Evolutionary conservation across 495 filamentous ascomycete species (phyloP).

Genomic region (Xylaria sp.): DNA sequence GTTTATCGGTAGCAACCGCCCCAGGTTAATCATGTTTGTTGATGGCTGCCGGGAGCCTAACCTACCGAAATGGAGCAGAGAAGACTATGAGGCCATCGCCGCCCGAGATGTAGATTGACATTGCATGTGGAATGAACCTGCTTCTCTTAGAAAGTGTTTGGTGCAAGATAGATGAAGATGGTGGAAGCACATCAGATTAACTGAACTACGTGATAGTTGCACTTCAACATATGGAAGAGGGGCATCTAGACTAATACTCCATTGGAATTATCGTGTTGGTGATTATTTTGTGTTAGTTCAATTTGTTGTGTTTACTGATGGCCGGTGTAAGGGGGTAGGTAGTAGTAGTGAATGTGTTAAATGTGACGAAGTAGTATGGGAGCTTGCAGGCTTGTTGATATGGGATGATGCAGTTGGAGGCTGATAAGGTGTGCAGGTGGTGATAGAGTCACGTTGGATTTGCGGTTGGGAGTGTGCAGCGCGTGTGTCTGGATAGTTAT

Average conservation of each 20-base stretch:
- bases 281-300: not conserved
- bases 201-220: not conserved
- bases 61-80: not conserved
- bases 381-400: not conserved
- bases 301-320: not conserved
- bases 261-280: not conserved
- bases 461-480: conserved; percentile 1
- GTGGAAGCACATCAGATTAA: not conserved
- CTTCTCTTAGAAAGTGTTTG: not conserved
- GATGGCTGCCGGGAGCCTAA: not conserved
- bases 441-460: not conserved
- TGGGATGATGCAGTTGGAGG: not conserved
- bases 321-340: not conserved
- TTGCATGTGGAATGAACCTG: not conserved
- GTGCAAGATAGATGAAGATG: not conserved
- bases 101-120: not conserved
- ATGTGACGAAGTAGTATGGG: not conserved
- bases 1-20: not conserved
- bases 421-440: not conserved
- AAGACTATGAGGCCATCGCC: not conserved
- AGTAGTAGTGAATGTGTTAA: not conserved
- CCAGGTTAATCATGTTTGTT: not conserved
- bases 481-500: conserved; percentile 15
- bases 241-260: not conserved
- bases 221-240: not conserved